Percentiles rank a stretch among this genome's conserved stretches.
phyloP scores from a whole-genome alignment of 2,329 filamentous ascomycete species.

The Aureobasidium sp. region DNA sequence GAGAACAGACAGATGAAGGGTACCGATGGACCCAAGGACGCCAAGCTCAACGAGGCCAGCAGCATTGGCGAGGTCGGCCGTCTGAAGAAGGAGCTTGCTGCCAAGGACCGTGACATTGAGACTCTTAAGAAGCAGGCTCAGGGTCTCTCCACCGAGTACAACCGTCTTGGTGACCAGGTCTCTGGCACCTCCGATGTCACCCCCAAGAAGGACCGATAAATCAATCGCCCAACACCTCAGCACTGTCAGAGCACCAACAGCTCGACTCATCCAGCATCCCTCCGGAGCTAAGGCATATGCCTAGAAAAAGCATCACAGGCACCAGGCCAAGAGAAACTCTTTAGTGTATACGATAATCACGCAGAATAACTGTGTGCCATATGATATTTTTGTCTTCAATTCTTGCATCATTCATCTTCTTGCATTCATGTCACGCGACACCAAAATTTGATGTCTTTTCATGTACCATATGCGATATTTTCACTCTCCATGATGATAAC shows the following conservation, averaged over 20 bases:
- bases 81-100: slow-evolving; percentile 56
- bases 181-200: slow-evolving; percentile 40
- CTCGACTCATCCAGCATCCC: neutral
- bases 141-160: slow-evolving; percentile 76
- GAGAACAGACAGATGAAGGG: slow-evolving; percentile 78
- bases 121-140: slow-evolving; percentile 88
- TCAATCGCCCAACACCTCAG: neutral
- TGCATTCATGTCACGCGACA: neutral
- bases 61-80: slow-evolving; percentile 65
- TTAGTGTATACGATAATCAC: neutral
- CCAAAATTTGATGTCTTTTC: neutral
- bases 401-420: neutral
- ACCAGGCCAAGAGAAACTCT: neutral
- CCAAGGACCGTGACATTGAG: slow-evolving; percentile 75
- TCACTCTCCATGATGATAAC: neutral
- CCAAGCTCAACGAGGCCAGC: slow-evolving; percentile 63
- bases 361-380: neutral
- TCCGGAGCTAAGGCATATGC: neutral
- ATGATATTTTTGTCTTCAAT: neutral
- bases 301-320: neutral
- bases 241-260: neutral
- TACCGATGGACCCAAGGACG: slow-evolving; percentile 53
- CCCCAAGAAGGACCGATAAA: slow-evolving; percentile 50
- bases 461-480: neutral
- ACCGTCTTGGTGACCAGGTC: slow-evolving; percentile 76